Evolutionary conservation across 305 asterid species (phyloP).

Genomic region (Fraxinus ornus): DNA sequence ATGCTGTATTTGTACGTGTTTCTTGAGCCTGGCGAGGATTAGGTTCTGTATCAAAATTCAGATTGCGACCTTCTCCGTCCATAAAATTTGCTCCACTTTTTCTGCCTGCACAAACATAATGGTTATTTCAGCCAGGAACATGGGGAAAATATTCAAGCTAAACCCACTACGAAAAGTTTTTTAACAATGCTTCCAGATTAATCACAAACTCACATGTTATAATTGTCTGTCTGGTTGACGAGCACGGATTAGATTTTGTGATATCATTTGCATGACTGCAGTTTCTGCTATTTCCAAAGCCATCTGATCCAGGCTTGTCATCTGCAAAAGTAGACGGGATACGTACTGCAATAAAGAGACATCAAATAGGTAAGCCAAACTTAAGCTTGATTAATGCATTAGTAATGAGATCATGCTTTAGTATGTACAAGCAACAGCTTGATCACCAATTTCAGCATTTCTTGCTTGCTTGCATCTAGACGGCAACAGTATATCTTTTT

Average conservation of each 20-base stretch:
- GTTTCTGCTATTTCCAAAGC: neutral
- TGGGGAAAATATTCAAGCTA: neutral
- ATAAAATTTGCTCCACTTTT: neutral
- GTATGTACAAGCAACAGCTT: neutral
- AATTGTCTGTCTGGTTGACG: no score
- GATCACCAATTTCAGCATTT: constrained; percentile 1
- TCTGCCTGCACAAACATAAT: neutral
- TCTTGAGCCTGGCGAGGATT: neutral
- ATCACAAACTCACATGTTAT: neutral
- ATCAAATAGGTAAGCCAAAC: neutral
- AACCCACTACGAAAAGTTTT: neutral
- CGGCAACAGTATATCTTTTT: neutral
- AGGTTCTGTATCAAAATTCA: neutral
- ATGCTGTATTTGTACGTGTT: neutral
- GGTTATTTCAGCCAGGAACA: neutral
- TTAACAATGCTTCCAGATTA: neutral
- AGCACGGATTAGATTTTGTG: neutral
- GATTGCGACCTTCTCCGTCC: neutral
- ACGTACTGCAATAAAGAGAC: neutral
- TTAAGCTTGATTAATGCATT: neutral
- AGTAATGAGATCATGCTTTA: neutral
- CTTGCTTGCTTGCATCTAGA: neutral
- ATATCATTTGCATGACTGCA: neutral
- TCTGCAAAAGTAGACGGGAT: neutral
- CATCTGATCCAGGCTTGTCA: neutral